A percentile compares a stretch with the other conserved stretches of the same genome.
Evolutionary conservation across 768 basidiomycete genomes (phyloP).

Genomic region (Naganishia friedmannii): DNA sequence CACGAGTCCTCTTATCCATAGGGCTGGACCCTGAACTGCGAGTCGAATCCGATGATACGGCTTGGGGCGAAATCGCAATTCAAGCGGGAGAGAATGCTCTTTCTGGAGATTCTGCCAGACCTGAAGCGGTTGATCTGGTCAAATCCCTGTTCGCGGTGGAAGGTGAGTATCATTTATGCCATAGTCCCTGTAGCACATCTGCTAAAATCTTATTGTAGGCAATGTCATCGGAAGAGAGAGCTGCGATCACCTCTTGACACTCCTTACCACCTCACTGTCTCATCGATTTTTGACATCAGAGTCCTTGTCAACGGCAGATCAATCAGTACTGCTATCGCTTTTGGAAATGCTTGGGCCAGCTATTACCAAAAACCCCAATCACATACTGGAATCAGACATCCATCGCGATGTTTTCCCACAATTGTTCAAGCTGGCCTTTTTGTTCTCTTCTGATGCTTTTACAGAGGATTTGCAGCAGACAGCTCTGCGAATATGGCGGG

Average conservation of each 20-base stretch:
- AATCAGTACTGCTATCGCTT: not conserved
- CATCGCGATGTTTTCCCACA: conserved; percentile 10
- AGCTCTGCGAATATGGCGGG: not conserved
- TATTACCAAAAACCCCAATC: not conserved
- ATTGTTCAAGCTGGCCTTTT: conserved; percentile 2
- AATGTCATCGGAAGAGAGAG: conserved; percentile 36
- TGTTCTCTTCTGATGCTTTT: not conserved
- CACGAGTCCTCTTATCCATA: conserved; percentile 29
- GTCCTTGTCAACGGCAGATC: not conserved
- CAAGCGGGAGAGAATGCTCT: conserved; percentile 42
- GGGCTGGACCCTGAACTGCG: not conserved
- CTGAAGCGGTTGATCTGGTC: conserved; percentile 28
- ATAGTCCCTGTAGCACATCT: not conserved
- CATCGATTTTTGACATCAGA: not conserved
- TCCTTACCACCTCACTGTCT: conserved; percentile 41
- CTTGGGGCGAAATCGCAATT: conserved; percentile 38
- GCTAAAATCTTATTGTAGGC: not conserved
- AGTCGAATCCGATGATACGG: conserved; percentile 25
- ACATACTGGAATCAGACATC: conserved; percentile 11
- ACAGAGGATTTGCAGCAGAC: not conserved
- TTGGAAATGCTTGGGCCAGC: conserved; percentile 15
- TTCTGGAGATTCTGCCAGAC: not conserved
- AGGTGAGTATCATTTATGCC: conserved; percentile 12
- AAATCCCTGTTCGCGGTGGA: conserved; percentile 3
- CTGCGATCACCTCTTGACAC: conserved; percentile 39